Evolutionary conservation across 1,139 yeast species (phyloP), one percentile per base, ranked within the genome.

Genomic region (Taphrina pruni): DNA sequence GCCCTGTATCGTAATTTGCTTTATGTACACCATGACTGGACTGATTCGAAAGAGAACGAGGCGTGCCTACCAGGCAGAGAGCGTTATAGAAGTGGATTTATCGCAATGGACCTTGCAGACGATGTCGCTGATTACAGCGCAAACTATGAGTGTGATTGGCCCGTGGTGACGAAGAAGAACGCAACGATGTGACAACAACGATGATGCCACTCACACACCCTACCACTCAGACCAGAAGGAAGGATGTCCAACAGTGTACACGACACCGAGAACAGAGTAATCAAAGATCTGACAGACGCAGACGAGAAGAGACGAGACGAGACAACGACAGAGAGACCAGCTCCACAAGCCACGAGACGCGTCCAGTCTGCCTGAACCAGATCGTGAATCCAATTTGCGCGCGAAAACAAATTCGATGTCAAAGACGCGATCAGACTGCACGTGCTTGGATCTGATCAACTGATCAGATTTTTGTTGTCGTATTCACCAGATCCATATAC

Each of bases 1-100:
- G 58, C 99, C 99, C 77, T 92, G 96, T 71, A 94, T 90, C 14
- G 86, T 84, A 60, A 93, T 86, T 80, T 85, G 61, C 36, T 56
- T 57, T 46, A 65, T 54, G 48, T 55, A 64, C 26, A 64, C 67
- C 67, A 64, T 64, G 45, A 21, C 12, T 36, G 1, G 20, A 35
- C 56, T 32, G 14, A 8, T 11, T 7, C n/a, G 8, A 35, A 12
- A 32, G 11, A 8, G 38, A 2, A 4, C 21, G 21, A 8, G 56
- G 21, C 2, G 11, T 39, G 43, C 14, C 14, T 14, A 39, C 11
- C 2, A 1, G 11, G 14, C 6, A 14, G 14, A 9, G 43, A 6
- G 43, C 7, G 11, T 39, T 2, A 6, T 39, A 9, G 43, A 6
- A 14, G 6, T 14, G 6, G 14, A 26, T 1, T 26, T 26, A 26